These are phyloP conservation scores for Sporothrix pseudoabietina DNA, from an alignment of 2,329 filamentous ascomycete genomes.

Conservation along the genomic window DNA sequence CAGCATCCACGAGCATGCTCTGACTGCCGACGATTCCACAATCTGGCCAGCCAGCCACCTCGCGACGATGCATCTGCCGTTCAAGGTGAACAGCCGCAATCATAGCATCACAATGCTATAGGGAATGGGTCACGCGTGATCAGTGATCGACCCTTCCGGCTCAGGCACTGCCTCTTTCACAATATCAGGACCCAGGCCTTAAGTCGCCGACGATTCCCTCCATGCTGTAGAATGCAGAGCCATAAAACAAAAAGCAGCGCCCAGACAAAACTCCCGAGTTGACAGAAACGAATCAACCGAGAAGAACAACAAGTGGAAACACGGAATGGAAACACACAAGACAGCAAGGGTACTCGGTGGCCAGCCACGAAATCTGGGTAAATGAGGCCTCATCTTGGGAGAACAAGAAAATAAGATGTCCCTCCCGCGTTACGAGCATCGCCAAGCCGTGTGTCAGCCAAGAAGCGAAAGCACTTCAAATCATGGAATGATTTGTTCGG, in stretches of 20 bases:
- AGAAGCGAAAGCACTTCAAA: background rate
- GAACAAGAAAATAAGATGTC: constrained; percentile 22
- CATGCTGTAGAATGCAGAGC: background rate
- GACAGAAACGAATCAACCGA: background rate
- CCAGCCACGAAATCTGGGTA: constrained; percentile 2
- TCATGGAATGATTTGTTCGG: too few relatives aligned
- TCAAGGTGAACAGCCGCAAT: background rate
- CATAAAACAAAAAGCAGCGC: too few relatives aligned
- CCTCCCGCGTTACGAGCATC: background rate
- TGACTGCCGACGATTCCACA: background rate
- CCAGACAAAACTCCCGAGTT: background rate
- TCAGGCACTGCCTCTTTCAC: background rate
- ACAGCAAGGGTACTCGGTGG: background rate
- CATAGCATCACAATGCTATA: background rate
- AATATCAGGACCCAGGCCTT: background rate
- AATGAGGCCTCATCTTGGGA: constrained; percentile 25
- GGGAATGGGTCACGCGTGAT: background rate
- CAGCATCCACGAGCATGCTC: background rate
- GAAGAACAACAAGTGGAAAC: background rate
- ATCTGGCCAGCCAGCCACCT: too few relatives aligned
- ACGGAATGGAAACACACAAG: background rate
- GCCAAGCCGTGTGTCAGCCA: background rate
- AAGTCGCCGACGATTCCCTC: too few relatives aligned
- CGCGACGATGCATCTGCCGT: constrained; percentile 1
- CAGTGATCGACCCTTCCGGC: background rate